Conservation (phyloP, 1,284 basidiomycete species). For the Puccinia polysora region DNA sequence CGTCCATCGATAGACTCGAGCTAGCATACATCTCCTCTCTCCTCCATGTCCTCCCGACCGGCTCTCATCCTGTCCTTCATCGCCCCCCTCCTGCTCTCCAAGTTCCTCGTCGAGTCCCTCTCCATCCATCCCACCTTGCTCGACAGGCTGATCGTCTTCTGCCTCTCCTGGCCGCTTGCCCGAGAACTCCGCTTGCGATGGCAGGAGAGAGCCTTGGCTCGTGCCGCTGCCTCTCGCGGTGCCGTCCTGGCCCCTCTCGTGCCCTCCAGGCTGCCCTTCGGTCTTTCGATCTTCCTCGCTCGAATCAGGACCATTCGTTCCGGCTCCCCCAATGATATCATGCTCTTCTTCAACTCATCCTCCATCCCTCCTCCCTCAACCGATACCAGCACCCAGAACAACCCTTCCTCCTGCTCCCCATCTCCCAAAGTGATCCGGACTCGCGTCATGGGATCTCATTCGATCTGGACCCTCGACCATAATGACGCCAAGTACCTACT, state of each 20-base stretch:
- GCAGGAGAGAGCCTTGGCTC: conserved; percentile 1
- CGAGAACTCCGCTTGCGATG: conserved; percentile 20
- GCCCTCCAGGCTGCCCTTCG: conserved; percentile 27
- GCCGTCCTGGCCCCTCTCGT: conserved; percentile 26
- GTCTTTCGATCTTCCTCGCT: conserved; percentile 27
- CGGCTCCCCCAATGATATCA: conserved; percentile 17
- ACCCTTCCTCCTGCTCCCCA: not conserved
- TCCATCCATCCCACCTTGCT: conserved; percentile 9
- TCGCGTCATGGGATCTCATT: conserved; percentile 7
- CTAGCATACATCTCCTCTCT: too few relatives aligned
- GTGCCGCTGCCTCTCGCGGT: conserved; percentile 1
- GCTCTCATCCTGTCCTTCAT: conserved; percentile 8
- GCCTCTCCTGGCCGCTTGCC: conserved; percentile 5
- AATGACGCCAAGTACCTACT: conserved; percentile 34
- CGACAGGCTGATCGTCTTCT: conserved; percentile 22
- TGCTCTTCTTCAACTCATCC: conserved; percentile 17
- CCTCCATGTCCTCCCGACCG: too few relatives aligned
- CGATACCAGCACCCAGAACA: too few relatives aligned
- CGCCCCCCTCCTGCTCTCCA: conserved; percentile 7
- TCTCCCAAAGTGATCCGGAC: conserved; percentile 28
- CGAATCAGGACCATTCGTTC: conserved; percentile 14
- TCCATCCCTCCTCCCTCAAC: not conserved
- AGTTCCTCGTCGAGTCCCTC: conserved; percentile 14
- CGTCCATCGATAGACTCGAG: too few relatives aligned
- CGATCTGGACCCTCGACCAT: conserved; percentile 25